Evolutionary conservation across 2,329 filamentous ascomycete genomes (phyloP).

Genomic region (Ustilaginoidea virens): DNA sequence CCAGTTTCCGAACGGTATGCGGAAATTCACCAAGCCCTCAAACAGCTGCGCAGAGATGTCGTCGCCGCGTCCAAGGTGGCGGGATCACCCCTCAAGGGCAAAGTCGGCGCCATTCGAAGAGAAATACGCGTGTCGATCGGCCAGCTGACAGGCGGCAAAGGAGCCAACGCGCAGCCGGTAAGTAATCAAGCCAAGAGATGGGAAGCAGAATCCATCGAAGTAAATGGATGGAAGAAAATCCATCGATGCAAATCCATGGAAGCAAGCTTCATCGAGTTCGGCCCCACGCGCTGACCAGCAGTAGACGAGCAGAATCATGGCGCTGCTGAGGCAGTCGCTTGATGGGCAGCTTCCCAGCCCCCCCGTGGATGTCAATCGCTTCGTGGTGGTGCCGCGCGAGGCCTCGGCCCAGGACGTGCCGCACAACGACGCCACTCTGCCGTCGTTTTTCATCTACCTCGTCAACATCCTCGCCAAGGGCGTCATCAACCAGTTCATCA

Average conservation of each 20-base stretch:
- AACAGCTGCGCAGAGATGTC: conserved; percentile 46
- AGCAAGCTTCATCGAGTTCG: no score
- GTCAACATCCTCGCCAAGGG: conserved; percentile 64
- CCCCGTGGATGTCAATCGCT: conserved; percentile 37
- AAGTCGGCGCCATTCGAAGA: conserved; percentile 56
- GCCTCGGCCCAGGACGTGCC: conserved; percentile 29
- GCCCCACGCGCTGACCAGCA: no score
- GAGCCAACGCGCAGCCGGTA: conserved; percentile 35
- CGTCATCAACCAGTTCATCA: conserved; percentile 53
- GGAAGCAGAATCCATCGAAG: no score
- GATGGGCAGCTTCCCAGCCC: conserved; percentile 34
- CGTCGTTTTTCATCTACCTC: conserved; percentile 56
- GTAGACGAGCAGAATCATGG: conserved; percentile 22
- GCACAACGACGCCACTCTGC: conserved; percentile 38
- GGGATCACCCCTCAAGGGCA: conserved; percentile 39
- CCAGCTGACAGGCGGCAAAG: conserved; percentile 52
- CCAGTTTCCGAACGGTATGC: conserved; percentile 26
- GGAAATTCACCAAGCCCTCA: conserved; percentile 54
- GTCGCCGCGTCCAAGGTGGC: conserved; percentile 36
- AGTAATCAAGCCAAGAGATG: no score
- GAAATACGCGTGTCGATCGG: conserved; percentile 58
- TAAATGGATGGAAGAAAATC: no score
- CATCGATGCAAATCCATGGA: no score
- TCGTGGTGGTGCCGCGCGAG: conserved; percentile 30
- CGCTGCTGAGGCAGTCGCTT: conserved; percentile 35